Evolutionary conservation across 1,284 basidiomycete genomes (phyloP), one percentile per base, ranked within the genome.

Genomic region (Papiliotrema laurentii): DNA sequence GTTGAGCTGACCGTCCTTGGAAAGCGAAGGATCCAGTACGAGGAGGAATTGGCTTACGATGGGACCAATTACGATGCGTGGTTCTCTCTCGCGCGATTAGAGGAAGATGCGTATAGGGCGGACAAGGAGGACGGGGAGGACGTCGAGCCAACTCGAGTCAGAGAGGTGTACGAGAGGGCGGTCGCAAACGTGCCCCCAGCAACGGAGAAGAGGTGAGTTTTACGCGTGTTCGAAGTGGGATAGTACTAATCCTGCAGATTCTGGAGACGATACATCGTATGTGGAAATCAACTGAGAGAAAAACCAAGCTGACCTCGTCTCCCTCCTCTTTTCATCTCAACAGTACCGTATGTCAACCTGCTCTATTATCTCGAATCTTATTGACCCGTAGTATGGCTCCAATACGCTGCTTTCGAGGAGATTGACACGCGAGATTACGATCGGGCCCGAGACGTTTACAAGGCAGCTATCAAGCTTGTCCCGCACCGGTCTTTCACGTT

Each of bases 401-500:
- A 92, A 69, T 99, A 98, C 73, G 93, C 96, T 0, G 75, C 97
- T 26, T 98, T 98, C 60, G 96, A 99, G 73, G 96, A 98, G 75
- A 85, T 92, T 39, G 94, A 97, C 56, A 86, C 86, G 0, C 88
- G 89, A 82, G 93, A 98, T 66, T 86, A 83, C 58, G 79, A 80
- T 27, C 84, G 94, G 5, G 80, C 89, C 16, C 80, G 92, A 44
- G 88, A 97, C 64, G 86, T 98, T 27, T 97, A 94, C 76, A 86
- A 91, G 72, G 92, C 91, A 0, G 90, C 87, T 4, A 75, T 96
- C 53, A 82, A 81, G 52, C 82, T 97, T 22, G 85, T 97, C 1
- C 94, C 96, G 0, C 96, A 98, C 74, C 92, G 92, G 65, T 81
- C 84, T 49, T 98, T 99, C 71, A 97, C 96, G 0, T 99, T 99